These are phyloP conservation scores for Flaveria robusta DNA, from an alignment of 129 eudicot genomes.

Conservation along the genomic window DNA sequence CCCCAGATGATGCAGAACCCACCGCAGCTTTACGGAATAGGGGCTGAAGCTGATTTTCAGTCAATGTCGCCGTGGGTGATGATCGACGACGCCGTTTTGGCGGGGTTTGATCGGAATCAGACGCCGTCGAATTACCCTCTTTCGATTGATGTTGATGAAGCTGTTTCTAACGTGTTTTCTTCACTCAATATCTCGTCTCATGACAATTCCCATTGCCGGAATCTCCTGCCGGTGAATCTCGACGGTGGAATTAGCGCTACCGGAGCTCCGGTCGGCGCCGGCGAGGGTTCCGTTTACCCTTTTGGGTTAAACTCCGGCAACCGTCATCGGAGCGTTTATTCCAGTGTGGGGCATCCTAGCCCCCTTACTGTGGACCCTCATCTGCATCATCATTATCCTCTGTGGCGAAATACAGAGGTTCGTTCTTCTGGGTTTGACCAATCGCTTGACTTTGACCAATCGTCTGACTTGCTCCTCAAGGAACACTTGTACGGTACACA, in stretches of 20 bases:
- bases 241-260: constrained; percentile 20
- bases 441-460: constrained; percentile 32
- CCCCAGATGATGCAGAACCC: constrained; percentile 15
- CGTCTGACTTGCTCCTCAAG: constrained; percentile 57
- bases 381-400: constrained; percentile 7
- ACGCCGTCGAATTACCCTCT: background rate
- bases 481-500: constrained; percentile 29
- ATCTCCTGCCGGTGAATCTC: background rate
- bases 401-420: constrained; percentile 31
- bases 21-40: constrained; percentile 14
- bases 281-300: constrained; percentile 32
- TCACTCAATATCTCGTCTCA: constrained; percentile 24
- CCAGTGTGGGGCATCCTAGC: constrained; percentile 39
- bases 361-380: constrained; percentile 46
- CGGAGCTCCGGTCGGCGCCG: constrained; percentile 23
- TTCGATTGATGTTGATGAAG: constrained; percentile 29
- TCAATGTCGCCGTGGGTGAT: constrained; percentile 14
- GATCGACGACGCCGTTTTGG: background rate
- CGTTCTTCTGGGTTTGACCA: constrained; percentile 35
- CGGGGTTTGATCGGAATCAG: constrained; percentile 26
- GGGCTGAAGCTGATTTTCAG: constrained; percentile 10
- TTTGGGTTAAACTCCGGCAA: background rate
- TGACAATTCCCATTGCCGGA: background rate
- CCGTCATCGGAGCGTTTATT: constrained; percentile 22
- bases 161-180: constrained; percentile 27